Percentiles rank a stretch among this genome's conserved stretches.
phyloP scores from a whole-genome alignment of 805 yeast genomes.

The Candida takata region DNA sequence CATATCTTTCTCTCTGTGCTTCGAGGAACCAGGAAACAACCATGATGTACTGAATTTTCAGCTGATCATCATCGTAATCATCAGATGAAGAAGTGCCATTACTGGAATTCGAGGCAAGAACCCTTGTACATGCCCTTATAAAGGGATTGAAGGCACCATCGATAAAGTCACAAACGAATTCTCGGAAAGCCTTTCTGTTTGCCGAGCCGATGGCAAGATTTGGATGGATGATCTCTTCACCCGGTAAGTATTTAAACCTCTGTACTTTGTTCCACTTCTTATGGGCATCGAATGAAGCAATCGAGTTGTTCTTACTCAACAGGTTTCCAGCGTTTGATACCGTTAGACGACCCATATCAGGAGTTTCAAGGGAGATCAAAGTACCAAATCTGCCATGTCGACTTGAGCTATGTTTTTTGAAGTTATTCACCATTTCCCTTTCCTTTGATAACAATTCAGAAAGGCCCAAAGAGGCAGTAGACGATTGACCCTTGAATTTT shows the following conservation, averaged over 20 bases:
- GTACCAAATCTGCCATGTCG: conserved; percentile 94
- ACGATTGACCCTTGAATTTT: conserved; percentile 3
- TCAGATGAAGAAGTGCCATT: background rate
- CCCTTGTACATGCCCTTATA: conserved; percentile 43
- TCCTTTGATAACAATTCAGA: conserved; percentile 53
- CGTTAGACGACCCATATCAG: conserved; percentile 50
- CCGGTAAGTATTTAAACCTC: conserved; percentile 21
- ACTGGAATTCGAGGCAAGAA: conserved; percentile 25
- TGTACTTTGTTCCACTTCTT: conserved; percentile 55
- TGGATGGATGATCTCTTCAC: conserved; percentile 25
- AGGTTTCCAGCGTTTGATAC: conserved; percentile 71
- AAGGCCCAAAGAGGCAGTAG: conserved; percentile 7
- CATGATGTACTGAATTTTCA: conserved; percentile 41
- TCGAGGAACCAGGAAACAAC: conserved; percentile 70
- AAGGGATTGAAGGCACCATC: conserved; percentile 74
- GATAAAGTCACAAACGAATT: conserved; percentile 50
- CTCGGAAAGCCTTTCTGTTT: conserved; percentile 7
- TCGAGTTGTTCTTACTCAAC: conserved; percentile 40
- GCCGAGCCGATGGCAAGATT: conserved; percentile 17
- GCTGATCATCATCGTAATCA: background rate
- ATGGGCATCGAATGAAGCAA: conserved; percentile 58
- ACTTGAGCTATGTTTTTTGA: conserved; percentile 47
- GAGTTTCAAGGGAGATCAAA: conserved; percentile 61
- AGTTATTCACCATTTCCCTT: conserved; percentile 39
- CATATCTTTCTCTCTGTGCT: conserved; percentile 44